Base-by-base conservation (phyloP, 2,329 filamentous ascomycete genomes). In the Trichoderma polysporum region DNA sequence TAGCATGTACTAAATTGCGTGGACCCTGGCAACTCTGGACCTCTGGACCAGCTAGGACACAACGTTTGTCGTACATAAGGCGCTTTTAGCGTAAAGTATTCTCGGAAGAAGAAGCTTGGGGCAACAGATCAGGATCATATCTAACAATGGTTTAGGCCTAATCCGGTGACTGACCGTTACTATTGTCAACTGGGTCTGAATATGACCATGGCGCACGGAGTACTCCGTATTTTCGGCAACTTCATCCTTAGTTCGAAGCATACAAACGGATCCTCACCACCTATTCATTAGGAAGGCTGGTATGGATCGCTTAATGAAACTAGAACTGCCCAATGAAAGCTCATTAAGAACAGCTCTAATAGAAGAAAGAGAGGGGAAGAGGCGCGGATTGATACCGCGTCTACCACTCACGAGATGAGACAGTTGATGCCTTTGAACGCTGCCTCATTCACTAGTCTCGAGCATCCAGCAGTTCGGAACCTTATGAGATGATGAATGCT, bases 181-280 rank as follows among this genome's bases (percentile, higher is more conserved):
- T 68, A 67, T 68, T 68, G 67, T 68, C 67, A 59, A 59, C 49
- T 53, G 47, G 47, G 39, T 47, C 57, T 56, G 47, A 50, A 56
- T 61, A 53, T 54, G 56, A 35, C 57, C 25, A 52, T 29, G 45
- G 54, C 27, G 45, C 41, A 45, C 60, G 60, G 60, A 54, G 60
- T 56, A 56, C 45, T 66, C 63, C 63, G 63, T 52, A 33, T 25
- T 13, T 41, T 54, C 35, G 35, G 49, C 27, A 49, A 31, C 60
- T 63, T 54, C 47, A 53, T 45, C 39, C 49, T n/a, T 15, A 52
- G 41, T 45, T 22, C 41, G 8, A 39, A 61, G 15, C 25, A 64
- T 47, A 50, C 60, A 56, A 25, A 47, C 50, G 50, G 35, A 56
- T 56, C 27, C 60, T 56, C 60, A 45, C 19, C 60, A 59, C 54